A percentile compares a stretch with the other conserved stretches of the same genome.
These are phyloP conservation scores for Chaetomium olivaceum DNA, from an alignment of 2,329 filamentous ascomycete genomes.

Conservation along the genomic window DNA sequence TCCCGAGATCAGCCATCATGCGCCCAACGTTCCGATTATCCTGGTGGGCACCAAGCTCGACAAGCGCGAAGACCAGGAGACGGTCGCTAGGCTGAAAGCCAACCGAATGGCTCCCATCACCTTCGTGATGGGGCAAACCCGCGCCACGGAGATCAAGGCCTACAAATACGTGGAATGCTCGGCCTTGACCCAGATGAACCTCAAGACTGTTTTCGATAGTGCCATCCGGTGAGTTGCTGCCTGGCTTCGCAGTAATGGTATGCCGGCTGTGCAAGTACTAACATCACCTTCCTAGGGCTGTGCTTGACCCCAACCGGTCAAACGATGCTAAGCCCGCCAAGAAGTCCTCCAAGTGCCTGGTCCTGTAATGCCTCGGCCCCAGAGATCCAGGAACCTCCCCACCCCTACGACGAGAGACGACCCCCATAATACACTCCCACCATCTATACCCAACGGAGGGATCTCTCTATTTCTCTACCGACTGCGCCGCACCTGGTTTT, in stretches of 20 bases:
- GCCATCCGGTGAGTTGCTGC: conserved; percentile 79
- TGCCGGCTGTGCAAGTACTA: not conserved
- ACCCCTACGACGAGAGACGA: conserved; percentile 22
- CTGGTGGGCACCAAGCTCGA: conserved; percentile 97
- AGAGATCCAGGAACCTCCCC: not conserved
- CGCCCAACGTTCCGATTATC: conserved; percentile 92
- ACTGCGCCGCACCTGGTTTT: conserved; percentile 14
- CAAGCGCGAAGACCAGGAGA: conserved; percentile 83
- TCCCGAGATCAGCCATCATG: conserved; percentile 96
- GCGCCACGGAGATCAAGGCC: conserved; percentile 91
- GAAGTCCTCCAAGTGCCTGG: conserved; percentile 68
- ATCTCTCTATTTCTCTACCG: conserved; percentile 19
- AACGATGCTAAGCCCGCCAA: conserved; percentile 35
- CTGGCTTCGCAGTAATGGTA: not conserved
- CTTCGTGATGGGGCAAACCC: conserved; percentile 85
- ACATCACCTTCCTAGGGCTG: conserved; percentile 54
- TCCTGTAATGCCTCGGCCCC: conserved; percentile 53
- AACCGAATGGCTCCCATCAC: conserved; percentile 98
- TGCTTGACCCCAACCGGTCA: conserved; percentile 65
- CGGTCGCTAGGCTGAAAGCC: conserved; percentile 76
- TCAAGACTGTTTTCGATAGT: conserved; percentile 99
- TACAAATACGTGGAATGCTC: conserved; percentile 99
- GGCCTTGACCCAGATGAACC: conserved; percentile 89
- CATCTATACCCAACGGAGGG: conserved; percentile 32
- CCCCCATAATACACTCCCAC: conserved; percentile 19